Evolutionary conservation across 1,139 yeast species (phyloP).

Genomic region (Lodderomyces theae): DNA sequence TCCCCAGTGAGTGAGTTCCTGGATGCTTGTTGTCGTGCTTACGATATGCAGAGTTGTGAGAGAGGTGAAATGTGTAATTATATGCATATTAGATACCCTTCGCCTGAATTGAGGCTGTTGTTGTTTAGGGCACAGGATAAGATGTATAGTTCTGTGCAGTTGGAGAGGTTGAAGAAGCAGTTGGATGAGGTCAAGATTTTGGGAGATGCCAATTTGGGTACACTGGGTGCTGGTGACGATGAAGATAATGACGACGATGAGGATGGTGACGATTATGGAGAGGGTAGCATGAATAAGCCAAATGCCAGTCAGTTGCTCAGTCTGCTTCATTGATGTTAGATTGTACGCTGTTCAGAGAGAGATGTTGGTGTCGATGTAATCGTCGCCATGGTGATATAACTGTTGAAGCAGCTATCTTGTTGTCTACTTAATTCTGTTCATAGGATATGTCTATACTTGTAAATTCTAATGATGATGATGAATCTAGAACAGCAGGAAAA

Average conservation of each 20-base stretch:
- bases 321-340: not conserved
- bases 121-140: conserved; percentile 42
- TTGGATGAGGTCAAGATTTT: conserved; percentile 2
- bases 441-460: too few relatives aligned
- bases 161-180: conserved; percentile 7
- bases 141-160: conserved; percentile 18
- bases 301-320: not conserved
- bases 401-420: too few relatives aligned
- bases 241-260: not conserved
- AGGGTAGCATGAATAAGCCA: not conserved
- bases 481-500: too few relatives aligned
- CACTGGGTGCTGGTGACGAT: not conserved
- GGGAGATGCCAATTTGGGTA: not conserved
- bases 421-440: too few relatives aligned
- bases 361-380: too few relatives aligned
- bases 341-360: too few relatives aligned
- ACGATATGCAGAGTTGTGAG: conserved; percentile 59
- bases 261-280: not conserved
- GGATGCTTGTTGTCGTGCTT: conserved; percentile 75
- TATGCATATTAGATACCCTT: conserved; percentile 72
- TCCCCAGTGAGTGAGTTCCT: conserved; percentile 71
- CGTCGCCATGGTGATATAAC: too few relatives aligned
- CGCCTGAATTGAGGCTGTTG: conserved; percentile 35
- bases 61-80: conserved; percentile 86
- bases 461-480: too few relatives aligned